Evolutionary conservation across 1,284 basidiomycete species (phyloP).

Genomic region (Apiotrichum mycotoxinovorans): DNA sequence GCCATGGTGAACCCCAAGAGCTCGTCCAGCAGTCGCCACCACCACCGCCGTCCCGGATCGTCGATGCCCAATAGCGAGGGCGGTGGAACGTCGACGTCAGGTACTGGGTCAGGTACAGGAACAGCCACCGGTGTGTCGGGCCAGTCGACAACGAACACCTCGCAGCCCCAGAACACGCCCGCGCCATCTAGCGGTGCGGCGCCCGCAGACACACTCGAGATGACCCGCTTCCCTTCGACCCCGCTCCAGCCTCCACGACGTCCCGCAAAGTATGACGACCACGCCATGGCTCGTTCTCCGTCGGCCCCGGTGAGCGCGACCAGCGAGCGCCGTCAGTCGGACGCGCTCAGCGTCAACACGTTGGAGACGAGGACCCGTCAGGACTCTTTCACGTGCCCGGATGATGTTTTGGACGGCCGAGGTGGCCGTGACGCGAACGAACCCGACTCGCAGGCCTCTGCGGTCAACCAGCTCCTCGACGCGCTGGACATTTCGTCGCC

Average conservation of each 20-base stretch:
- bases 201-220: too few species aligned
- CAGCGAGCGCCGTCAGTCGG: too few species aligned
- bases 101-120: not conserved
- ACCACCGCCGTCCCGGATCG: constrained; percentile 8
- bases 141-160: too few species aligned
- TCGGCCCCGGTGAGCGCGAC: too few species aligned
- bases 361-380: too few species aligned
- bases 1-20: constrained; percentile 62
- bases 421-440: not conserved
- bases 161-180: too few species aligned
- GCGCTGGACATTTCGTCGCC: constrained; percentile 11
- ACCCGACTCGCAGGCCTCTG: not conserved
- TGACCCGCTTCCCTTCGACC: too few species aligned
- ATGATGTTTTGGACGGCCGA: not conserved
- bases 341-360: too few species aligned
- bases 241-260: too few species aligned
- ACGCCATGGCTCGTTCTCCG: too few species aligned
- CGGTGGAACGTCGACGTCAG: not conserved
- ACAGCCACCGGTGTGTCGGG: not conserved
- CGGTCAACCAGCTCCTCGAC: constrained; percentile 2
- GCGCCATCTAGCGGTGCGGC: too few species aligned
- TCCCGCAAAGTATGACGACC: too few species aligned
- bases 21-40: constrained; percentile 1
- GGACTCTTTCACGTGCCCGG: constrained; percentile 25
- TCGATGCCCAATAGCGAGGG: constrained; percentile 13